Evolutionary conservation across 805 yeast genomes (phyloP).

Genomic region (Diddensiella transvaalensis): DNA sequence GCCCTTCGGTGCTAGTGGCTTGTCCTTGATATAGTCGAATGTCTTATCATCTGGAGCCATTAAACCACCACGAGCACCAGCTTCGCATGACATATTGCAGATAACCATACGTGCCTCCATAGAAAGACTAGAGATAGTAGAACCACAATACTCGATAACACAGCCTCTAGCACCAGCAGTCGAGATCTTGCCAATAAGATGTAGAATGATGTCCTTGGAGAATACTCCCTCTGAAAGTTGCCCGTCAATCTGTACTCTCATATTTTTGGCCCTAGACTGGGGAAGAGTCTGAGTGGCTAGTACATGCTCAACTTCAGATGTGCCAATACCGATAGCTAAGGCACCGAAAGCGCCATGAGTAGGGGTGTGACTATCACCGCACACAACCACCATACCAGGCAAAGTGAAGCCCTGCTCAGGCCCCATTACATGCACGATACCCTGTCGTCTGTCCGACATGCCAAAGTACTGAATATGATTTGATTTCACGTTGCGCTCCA

Average conservation of each 20-base stretch:
- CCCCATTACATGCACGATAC: constrained; percentile 96
- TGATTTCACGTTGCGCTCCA: constrained; percentile 86
- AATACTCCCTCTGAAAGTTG: constrained; percentile 82
- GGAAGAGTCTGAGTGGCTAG: constrained; percentile 90
- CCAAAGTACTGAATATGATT: constrained; percentile 90
- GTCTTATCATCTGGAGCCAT: constrained; percentile 90
- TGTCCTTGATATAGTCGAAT: constrained; percentile 80
- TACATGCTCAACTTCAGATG: constrained; percentile 98
- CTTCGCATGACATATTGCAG: constrained; percentile 98
- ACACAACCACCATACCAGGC: constrained; percentile 96
- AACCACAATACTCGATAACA: constrained; percentile 95
- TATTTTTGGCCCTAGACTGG: constrained; percentile 91
- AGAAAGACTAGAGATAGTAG: constrained; percentile 79
- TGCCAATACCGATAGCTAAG: constrained; percentile 96
- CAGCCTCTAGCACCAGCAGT: constrained; percentile 99
- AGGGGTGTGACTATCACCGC: constrained; percentile 98
- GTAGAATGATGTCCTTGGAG: constrained; percentile 89
- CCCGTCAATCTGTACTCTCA: constrained; percentile 84
- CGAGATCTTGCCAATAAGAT: constrained; percentile 93
- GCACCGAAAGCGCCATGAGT: constrained; percentile 99
- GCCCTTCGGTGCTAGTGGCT: constrained; percentile 93
- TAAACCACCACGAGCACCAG: constrained; percentile 99
- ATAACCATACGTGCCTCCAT: constrained; percentile 99
- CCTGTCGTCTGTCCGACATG: constrained; percentile 91
- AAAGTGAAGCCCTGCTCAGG: constrained; percentile 98